phyloP scores from a whole-genome alignment of 257 asterid genomes.

The Solanum virginianum region DNA sequence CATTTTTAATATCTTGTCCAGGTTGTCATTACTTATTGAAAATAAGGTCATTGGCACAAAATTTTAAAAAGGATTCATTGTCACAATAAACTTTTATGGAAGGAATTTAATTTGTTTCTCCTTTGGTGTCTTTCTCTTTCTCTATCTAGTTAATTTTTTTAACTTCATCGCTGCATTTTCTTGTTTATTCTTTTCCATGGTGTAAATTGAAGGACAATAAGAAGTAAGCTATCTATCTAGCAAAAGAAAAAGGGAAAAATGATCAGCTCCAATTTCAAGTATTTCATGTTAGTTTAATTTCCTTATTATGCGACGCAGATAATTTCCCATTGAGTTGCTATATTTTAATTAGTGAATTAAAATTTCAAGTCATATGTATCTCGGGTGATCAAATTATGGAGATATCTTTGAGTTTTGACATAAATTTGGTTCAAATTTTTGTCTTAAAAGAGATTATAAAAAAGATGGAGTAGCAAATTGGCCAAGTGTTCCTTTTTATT shows the following conservation, averaged over 20 bases:
- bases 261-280: background rate
- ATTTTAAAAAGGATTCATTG: background rate
- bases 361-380: background rate
- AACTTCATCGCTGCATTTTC: background rate
- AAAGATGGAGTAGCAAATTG: background rate
- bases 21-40: background rate
- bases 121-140: background rate
- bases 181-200: background rate
- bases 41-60: background rate
- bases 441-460: background rate
- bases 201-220: background rate
- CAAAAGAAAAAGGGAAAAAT: background rate
- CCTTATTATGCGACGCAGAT: background rate
- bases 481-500: background rate
- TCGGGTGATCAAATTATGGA: background rate
- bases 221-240: background rate
- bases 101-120: background rate
- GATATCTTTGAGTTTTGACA: background rate
- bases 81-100: background rate
- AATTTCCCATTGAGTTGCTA: background rate
- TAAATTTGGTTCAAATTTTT: background rate
- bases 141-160: background rate
- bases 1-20: background rate
- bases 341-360: background rate
- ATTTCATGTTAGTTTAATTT: background rate